Evolutionary conservation across 2,329 filamentous ascomycete genomes (phyloP).

Genomic region (Coniochaeta sp.): DNA sequence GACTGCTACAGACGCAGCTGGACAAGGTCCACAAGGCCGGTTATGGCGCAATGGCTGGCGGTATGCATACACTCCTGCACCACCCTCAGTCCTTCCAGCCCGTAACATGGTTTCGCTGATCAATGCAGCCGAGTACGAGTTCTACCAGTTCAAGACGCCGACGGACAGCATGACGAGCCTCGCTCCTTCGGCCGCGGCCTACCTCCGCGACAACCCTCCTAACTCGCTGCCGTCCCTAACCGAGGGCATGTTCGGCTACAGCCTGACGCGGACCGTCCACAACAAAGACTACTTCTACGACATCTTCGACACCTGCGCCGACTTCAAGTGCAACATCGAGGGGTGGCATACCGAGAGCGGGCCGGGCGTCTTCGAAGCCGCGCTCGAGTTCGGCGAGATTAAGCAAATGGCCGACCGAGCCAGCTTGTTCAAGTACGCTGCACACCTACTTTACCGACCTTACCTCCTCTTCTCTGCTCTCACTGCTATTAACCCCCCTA

Average conservation of each 20-base stretch:
- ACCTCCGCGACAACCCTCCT: conserved; percentile 66
- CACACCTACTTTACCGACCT: neutral
- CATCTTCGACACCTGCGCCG: conserved; percentile 71
- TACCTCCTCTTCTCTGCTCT: too few relatives aligned
- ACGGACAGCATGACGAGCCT: conserved; percentile 44
- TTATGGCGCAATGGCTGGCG: conserved; percentile 84
- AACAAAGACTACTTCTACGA: conserved; percentile 92
- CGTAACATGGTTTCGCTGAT: neutral
- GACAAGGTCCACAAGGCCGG: conserved; percentile 61
- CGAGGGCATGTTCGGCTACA: conserved; percentile 95
- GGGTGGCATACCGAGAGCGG: conserved; percentile 95
- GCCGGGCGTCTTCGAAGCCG: conserved; percentile 91
- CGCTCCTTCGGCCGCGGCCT: conserved; percentile 57
- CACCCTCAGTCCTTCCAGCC: neutral
- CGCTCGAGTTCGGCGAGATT: conserved; percentile 84
- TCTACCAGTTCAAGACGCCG: conserved; percentile 81
- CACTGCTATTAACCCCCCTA: neutral
- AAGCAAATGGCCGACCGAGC: conserved; percentile 87
- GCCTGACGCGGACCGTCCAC: conserved; percentile 75
- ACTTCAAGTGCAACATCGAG: conserved; percentile 77
- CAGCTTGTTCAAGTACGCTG: conserved; percentile 68
- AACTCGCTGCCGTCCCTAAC: conserved; percentile 71
- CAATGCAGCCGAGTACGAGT: conserved; percentile 78
- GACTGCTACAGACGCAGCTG: conserved; percentile 61
- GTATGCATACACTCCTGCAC: conserved; percentile 38